Conservation (phyloP, 2,329 filamentous ascomycete genomes). For the Escovopsis sp. region DNA sequence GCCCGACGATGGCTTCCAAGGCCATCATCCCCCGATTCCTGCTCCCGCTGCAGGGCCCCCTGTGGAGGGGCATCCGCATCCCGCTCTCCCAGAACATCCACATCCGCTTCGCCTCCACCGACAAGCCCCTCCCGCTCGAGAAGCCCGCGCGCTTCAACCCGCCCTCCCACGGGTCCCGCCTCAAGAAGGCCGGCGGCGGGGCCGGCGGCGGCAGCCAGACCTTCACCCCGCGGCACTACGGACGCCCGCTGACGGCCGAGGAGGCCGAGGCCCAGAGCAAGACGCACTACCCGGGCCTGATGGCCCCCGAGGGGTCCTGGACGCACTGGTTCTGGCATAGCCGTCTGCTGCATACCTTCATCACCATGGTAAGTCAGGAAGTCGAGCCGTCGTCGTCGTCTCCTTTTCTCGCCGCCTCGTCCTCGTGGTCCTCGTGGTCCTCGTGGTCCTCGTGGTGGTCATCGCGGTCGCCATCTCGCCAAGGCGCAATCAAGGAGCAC, state of each 20-base stretch:
- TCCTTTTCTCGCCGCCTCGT: too few relatives aligned
- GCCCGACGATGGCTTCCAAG: conserved; percentile 32
- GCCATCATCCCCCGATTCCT: conserved; percentile 49
- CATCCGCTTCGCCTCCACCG: conserved; percentile 19
- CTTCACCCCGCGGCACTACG: conserved; percentile 43
- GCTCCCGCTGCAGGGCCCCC: conserved; percentile 43
- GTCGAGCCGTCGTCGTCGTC: too few relatives aligned
- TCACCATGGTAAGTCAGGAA: conserved; percentile 74
- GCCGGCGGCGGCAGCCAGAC: too few relatives aligned
- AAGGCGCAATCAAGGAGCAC: too few relatives aligned
- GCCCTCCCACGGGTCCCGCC: conserved; percentile 68
- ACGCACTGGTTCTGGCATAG: conserved; percentile 75
- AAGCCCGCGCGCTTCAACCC: conserved; percentile 84
- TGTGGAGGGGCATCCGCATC: conserved; percentile 33
- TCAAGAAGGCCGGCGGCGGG: conserved; percentile 32
- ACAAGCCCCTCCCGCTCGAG: conserved; percentile 56
- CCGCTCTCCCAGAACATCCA: conserved; percentile 20
- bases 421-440: too few relatives aligned
- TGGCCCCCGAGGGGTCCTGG: conserved; percentile 69
- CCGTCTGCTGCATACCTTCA: conserved; percentile 59
- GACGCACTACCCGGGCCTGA: conserved; percentile 75
- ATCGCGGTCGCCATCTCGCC: too few relatives aligned
- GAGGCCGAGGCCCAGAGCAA: conserved; percentile 51
- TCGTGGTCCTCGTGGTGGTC: too few relatives aligned
- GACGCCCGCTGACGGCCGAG: conserved; percentile 49